Conservation (phyloP, 257 asterid species). For the Leonotis leonurus region DNA sequence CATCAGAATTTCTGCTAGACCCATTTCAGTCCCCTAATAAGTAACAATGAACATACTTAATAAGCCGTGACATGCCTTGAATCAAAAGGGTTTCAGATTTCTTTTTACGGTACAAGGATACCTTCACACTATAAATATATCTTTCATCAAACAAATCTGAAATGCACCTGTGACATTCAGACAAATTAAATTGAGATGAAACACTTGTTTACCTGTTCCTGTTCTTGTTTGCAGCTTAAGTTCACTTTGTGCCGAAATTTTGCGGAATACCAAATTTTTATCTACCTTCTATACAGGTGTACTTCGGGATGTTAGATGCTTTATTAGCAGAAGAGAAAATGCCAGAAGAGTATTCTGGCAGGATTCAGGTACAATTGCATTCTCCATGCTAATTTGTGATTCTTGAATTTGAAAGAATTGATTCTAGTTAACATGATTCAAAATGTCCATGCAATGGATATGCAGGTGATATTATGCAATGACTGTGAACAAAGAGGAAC, state of each 20-base stretch:
- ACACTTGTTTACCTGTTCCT: background rate
- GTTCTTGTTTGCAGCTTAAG: background rate
- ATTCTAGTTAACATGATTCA: background rate
- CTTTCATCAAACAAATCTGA: background rate
- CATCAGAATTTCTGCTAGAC: background rate
- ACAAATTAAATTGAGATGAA: background rate
- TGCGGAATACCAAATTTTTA: background rate
- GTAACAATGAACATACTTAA: background rate
- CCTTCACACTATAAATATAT: background rate
- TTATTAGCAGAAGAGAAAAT: constrained; percentile 66
- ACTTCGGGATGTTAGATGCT: constrained; percentile 73
- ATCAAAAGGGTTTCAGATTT: background rate
- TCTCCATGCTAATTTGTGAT: constrained; percentile 7
- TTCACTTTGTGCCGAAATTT: background rate
- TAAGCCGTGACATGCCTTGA: background rate
- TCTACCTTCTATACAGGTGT: constrained; percentile 43
- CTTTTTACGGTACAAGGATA: background rate
- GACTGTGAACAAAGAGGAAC: constrained; percentile 76
- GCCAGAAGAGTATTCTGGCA: constrained; percentile 69
- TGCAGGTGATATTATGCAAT: constrained; percentile 80
- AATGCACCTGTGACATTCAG: background rate
- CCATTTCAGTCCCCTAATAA: background rate
- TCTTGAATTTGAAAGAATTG: background rate
- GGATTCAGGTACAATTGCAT: constrained; percentile 52
- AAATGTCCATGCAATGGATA: constrained; percentile 2